Conservation (phyloP, 768 basidiomycete genomes). For the Nidularia pulvinata region DNA sequence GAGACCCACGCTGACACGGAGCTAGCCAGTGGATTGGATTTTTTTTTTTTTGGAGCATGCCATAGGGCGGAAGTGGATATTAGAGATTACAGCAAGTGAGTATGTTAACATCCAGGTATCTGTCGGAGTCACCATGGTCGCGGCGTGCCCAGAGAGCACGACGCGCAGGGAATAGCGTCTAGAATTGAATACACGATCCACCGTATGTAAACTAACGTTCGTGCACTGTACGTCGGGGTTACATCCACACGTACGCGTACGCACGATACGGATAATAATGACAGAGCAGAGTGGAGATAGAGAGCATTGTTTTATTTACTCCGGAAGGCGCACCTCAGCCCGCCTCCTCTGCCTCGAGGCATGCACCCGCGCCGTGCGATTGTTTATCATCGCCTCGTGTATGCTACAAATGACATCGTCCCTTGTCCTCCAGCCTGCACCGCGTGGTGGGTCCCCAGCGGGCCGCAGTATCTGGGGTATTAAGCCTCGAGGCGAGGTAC, state of each 20-base stretch:
- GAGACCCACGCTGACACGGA: too few species aligned
- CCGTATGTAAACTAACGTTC: too few species aligned
- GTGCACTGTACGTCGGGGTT: too few species aligned
- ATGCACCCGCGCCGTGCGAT: not conserved
- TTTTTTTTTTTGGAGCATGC: too few species aligned
- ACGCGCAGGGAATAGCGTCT: not conserved
- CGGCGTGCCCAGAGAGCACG: not conserved
- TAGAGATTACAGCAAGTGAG: not conserved
- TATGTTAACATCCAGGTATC: too few species aligned
- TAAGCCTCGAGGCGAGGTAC: too few species aligned
- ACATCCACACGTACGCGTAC: not conserved
- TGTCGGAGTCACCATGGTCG: not conserved
- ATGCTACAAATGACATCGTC: conserved; percentile 9
- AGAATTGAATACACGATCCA: too few species aligned
- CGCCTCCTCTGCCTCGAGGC: conserved; percentile 6
- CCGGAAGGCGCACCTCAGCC: conserved; percentile 2
- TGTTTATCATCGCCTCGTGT: conserved; percentile 11
- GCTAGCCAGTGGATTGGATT: too few species aligned
- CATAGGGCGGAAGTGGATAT: not conserved
- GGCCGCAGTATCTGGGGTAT: too few species aligned
- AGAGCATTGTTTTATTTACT: not conserved
- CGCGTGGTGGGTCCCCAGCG: too few species aligned
- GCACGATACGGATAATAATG: not conserved
- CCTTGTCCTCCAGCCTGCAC: too few species aligned
- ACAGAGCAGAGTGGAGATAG: too few species aligned